Evolutionary conservation across 2,329 filamentous ascomycete species (phyloP).

Genomic region (Peltaster fructicola): DNA sequence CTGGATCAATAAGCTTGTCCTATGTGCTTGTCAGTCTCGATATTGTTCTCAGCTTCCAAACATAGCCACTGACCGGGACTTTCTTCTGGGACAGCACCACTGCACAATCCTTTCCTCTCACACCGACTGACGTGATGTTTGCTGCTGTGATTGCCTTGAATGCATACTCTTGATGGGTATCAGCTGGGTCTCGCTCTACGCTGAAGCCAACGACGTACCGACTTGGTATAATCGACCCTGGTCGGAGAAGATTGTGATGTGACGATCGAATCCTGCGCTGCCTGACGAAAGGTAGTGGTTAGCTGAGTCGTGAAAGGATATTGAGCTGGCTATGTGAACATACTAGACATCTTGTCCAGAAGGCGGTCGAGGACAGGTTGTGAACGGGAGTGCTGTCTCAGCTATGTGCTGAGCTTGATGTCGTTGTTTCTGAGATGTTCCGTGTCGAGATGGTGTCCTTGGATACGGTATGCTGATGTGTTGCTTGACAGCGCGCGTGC

Average conservation of each 20-base stretch:
- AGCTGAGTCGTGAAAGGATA: conserved; percentile 1
- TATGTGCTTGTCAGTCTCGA: conserved; percentile 24
- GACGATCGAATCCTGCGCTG: conserved; percentile 86
- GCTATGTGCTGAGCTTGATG: too few species aligned
- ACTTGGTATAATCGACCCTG: conserved; percentile 98
- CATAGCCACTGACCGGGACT: conserved; percentile 58
- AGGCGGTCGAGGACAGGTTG: too few species aligned
- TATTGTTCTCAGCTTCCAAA: conserved; percentile 6
- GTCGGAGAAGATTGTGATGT: conserved; percentile 99
- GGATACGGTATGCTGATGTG: too few species aligned
- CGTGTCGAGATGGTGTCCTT: too few species aligned
- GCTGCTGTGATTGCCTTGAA: conserved; percentile 99
- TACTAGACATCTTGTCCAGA: conserved; percentile 5
- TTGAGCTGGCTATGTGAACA: conserved; percentile 1
- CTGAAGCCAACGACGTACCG: conserved; percentile 43
- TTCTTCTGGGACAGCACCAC: conserved; percentile 99
- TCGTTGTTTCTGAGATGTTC: too few species aligned
- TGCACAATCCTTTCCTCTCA: conserved; percentile 91
- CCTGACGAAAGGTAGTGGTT: conserved; percentile 28
- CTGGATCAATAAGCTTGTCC: conserved; percentile 98
- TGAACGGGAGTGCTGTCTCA: too few species aligned
- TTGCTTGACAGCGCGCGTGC: too few species aligned
- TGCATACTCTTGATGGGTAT: conserved; percentile 64
- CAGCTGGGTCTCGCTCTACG: conserved; percentile 5
- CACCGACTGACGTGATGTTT: conserved; percentile 94